Conservation (phyloP, 1,139 yeast species). For the Yamadazyma epiphylla region DNA sequence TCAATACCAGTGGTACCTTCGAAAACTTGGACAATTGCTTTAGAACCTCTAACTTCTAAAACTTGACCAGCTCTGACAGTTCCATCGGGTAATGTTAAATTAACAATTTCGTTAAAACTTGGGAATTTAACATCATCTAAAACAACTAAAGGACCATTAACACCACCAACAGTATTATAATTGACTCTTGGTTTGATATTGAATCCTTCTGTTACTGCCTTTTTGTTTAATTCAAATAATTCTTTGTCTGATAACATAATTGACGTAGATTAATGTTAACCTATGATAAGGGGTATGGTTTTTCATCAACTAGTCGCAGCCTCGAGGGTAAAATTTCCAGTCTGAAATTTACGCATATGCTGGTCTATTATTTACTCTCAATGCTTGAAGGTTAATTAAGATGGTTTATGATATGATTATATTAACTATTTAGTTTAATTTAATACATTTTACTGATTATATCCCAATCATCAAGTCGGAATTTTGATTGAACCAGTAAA, state of each 20-base stretch:
- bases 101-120: slow-evolving; percentile 92
- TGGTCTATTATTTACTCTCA: no score
- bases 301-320: slow-evolving; percentile 4
- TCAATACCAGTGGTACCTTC: slow-evolving; percentile 98
- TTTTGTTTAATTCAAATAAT: slow-evolving; percentile 75
- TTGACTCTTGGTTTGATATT: slow-evolving; percentile 84
- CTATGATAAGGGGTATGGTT: slow-evolving; percentile 7
- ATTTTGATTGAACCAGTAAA: slow-evolving; percentile 24
- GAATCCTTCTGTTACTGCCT: slow-evolving; percentile 89
- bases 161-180: slow-evolving; percentile 96
- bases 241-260: slow-evolving; percentile 48
- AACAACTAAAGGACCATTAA: slow-evolving; percentile 96
- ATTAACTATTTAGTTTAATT: no score
- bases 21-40: slow-evolving; percentile 97
- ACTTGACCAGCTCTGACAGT: slow-evolving; percentile 94
- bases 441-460: slow-evolving; percentile 32
- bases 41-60: slow-evolving; percentile 92
- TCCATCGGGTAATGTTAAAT: slow-evolving; percentile 94
- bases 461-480: slow-evolving; percentile 41
- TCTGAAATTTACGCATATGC: slow-evolving; percentile 5
- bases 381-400: no score
- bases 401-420: no score
- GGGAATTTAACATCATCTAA: slow-evolving; percentile 96
- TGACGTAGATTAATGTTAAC: no score
- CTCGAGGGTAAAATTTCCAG: slow-evolving; percentile 6